Evolutionary conservation across 257 asterid genomes (phyloP).

Genomic region (Solanum megistacrolobum): DNA sequence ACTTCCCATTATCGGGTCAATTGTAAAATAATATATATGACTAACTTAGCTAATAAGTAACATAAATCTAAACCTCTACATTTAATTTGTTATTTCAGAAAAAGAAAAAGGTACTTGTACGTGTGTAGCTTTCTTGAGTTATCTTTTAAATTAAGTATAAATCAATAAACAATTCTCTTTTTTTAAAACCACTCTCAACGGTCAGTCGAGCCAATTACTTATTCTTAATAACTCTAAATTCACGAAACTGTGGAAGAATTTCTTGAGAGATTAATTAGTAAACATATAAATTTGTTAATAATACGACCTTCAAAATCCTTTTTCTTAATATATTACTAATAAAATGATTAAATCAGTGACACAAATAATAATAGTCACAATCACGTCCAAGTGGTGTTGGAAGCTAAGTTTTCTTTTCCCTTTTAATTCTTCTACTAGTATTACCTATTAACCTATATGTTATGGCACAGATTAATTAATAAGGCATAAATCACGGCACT

Average conservation of each 20-base stretch:
- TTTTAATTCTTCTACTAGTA: neutral
- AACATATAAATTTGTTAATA: neutral
- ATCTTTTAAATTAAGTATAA: neutral
- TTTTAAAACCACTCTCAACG: neutral
- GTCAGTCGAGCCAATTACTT: neutral
- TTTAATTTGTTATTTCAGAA: neutral
- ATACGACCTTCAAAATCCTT: neutral
- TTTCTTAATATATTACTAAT: neutral
- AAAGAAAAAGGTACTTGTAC: neutral
- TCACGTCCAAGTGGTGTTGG: neutral
- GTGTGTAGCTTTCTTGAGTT: no score
- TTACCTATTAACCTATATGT: neutral
- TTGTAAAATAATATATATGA: no score
- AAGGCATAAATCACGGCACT: neutral
- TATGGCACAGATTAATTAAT: neutral
- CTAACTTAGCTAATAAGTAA: neutral
- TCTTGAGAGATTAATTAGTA: neutral
- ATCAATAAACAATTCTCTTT: neutral
- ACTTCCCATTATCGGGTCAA: no score
- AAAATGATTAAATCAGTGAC: neutral
- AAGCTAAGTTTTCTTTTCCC: neutral
- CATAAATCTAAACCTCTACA: neutral
- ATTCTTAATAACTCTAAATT: neutral
- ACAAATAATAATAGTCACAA: neutral
- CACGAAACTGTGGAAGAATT: neutral